A percentile compares a stretch with the other conserved stretches of the same genome.
Conservation (phyloP, 1,139 yeast genomes). For the Scheffersomyces illinoinensis region DNA sequence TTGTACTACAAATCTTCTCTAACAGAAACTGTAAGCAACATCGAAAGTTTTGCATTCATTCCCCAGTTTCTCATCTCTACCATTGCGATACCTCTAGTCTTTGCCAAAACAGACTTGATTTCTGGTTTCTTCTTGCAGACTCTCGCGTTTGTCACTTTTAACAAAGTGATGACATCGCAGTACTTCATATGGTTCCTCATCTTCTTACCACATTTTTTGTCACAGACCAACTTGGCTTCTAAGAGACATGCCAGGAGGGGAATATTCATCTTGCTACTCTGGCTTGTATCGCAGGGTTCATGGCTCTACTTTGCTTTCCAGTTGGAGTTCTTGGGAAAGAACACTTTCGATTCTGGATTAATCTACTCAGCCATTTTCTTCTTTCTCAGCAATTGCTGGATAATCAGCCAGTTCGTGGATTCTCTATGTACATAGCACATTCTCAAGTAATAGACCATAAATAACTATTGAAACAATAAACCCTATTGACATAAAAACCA, state of each 20-base stretch:
- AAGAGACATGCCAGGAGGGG: constrained; percentile 31
- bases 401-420: constrained; percentile 57
- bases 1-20: constrained; percentile 64
- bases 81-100: constrained; percentile 57
- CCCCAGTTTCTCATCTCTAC: constrained; percentile 75
- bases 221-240: constrained; percentile 39
- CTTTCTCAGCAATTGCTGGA: constrained; percentile 66
- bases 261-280: constrained; percentile 41
- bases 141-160: constrained; percentile 83
- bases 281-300: constrained; percentile 71
- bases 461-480: not conserved
- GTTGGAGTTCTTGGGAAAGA: constrained; percentile 76
- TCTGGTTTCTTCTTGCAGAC: constrained; percentile 84
- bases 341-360: constrained; percentile 64
- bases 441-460: not conserved
- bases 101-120: constrained; percentile 55
- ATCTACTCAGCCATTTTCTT: constrained; percentile 63
- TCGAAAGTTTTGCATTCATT: constrained; percentile 65
- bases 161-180: constrained; percentile 92
- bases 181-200: constrained; percentile 93
- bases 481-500: not conserved
- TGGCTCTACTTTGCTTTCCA: constrained; percentile 83
- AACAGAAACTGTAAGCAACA: constrained; percentile 9
- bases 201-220: constrained; percentile 70
- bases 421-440: constrained; percentile 14